Evolutionary conservation across 306 rosid species (phyloP).

Genomic region (Medicago ruthenica): DNA sequence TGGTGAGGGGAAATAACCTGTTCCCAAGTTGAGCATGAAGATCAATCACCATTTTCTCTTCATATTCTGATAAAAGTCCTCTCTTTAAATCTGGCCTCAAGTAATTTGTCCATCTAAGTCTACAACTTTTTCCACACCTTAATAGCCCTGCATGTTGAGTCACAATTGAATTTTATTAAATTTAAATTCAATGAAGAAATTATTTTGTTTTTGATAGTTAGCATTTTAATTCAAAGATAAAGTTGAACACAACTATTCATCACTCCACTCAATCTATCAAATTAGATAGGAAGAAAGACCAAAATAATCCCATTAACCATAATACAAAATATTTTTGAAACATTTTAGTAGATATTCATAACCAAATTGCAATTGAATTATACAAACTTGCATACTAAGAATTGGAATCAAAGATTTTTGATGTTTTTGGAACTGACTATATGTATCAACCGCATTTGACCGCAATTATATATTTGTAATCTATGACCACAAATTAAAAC

Average conservation of each 20-base stretch:
- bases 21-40: slow-evolving; percentile 97
- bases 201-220: background rate
- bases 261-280: background rate
- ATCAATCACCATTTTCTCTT: slow-evolving; percentile 89
- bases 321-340: slow-evolving; percentile 5
- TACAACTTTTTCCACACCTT: slow-evolving; percentile 96
- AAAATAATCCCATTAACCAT: background rate
- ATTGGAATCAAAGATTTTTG: background rate
- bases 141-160: slow-evolving; percentile 67
- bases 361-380: slow-evolving; percentile 5
- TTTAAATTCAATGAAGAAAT: background rate
- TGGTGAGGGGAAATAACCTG: slow-evolving; percentile 53
- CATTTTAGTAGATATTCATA: background rate
- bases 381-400: background rate
- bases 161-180: background rate
- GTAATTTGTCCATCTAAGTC: slow-evolving; percentile 94
- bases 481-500: background rate
- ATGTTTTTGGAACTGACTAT: background rate
- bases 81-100: slow-evolving; percentile 92
- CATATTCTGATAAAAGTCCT: slow-evolving; percentile 83
- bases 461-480: background rate
- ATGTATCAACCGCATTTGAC: background rate
- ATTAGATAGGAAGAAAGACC: background rate
- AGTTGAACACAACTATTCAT: background rate
- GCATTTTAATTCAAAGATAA: background rate